Conservation (phyloP, 2,329 filamentous ascomycete species). For the Botrytis medusae region DNA sequence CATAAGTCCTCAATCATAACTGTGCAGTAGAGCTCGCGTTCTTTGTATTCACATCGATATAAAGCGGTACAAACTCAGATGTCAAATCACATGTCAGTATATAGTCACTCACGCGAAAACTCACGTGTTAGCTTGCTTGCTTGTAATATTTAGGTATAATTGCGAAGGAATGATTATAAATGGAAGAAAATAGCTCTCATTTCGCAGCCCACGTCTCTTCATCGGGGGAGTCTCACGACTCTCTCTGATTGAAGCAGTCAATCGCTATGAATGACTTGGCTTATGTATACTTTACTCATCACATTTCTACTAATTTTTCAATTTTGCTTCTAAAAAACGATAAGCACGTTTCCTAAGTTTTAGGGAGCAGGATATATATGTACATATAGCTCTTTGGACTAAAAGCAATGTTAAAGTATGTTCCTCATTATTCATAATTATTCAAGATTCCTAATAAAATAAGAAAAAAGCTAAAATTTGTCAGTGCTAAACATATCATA, state of each 20-base stretch:
- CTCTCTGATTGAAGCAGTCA: not conserved
- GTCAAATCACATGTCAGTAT: not conserved
- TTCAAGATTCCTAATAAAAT: not conserved
- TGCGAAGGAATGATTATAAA: not conserved
- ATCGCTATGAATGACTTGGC: not conserved
- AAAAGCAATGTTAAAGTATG: not conserved
- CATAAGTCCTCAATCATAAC: not conserved
- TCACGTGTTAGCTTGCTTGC: no score
- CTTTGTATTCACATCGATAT: not conserved
- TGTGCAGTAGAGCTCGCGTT: not conserved
- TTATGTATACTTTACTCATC: not conserved
- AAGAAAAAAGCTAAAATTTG: not conserved
- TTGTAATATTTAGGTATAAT: no score
- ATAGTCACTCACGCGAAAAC: not conserved
- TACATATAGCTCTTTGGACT: not conserved
- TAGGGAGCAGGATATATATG: not conserved
- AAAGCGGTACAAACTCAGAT: not conserved
- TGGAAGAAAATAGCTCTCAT: not conserved
- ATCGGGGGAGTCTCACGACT: not conserved
- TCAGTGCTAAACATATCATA: not conserved
- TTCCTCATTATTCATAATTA: not conserved
- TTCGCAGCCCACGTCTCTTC: not conserved
- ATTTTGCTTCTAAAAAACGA: not conserved
- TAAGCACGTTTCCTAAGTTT: fast-evolving
- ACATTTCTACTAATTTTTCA: not conserved